Base-by-base conservation (phyloP, 345 rosid species). In the Eucalyptus sideroxylon region DNA sequence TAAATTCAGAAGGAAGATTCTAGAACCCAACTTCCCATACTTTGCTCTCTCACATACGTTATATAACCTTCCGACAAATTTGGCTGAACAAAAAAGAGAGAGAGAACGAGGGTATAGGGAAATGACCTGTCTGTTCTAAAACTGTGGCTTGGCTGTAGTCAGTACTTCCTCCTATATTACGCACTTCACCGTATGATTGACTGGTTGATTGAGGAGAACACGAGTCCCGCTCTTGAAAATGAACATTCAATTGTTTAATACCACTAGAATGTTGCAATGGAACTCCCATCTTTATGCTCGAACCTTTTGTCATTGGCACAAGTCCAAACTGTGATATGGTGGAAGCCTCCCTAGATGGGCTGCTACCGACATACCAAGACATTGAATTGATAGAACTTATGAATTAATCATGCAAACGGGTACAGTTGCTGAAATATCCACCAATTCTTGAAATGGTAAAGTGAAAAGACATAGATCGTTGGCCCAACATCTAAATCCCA, bases 131-230 rank as follows among this genome's bases (percentile, higher is more conserved):
- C 80, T 88, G 67, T 34, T 91, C 67, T 16, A 93, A 91, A 77
- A 90, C 89, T 45, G 89, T 89, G 92, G 92, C 92, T 89, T 94
- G 47, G 47, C 47, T 77, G 21, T 23, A 77, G 27, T 40, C 47
- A 40, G 15, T 77, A 21, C 47, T 77, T 77, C 83, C 94, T 55
- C 94, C 94, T 88, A 93, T 87, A 91, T 92, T 92, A 42, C 91
- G 94, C 89, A 93, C 95, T 94, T 95, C 94, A 65, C 94, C 80
- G 87, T 92, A 95, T 87, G 98, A 96, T 65, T 96, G 96, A 88
- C 94, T 92, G 62, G 95, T 96, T 9, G 98, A 96, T 55, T 97
- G 99, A 88, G 94, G 88, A 34, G 98, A 96, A 31, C 95, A 91
- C 17, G 95, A 93, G 53, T 97, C 98, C 88, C 92, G 98, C 59